Evolutionary conservation across 1,284 basidiomycete species (phyloP).

Genomic region (Ustilago vetiveriae): DNA sequence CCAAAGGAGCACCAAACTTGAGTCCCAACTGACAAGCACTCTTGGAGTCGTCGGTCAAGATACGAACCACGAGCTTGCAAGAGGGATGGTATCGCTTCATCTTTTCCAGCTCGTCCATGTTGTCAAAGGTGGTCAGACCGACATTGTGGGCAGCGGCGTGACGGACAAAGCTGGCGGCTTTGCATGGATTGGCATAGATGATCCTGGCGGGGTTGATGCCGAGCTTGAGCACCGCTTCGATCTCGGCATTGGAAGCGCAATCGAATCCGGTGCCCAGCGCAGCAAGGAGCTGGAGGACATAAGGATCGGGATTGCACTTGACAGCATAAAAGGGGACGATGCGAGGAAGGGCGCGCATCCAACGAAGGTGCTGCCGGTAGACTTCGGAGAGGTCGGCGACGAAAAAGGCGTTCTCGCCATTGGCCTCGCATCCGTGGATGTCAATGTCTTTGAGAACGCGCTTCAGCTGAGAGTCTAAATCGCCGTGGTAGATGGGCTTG

Average conservation of each 20-base stretch:
- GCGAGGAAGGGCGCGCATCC: constrained; percentile 77
- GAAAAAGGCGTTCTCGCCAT: constrained; percentile 94
- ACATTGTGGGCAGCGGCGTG: constrained; percentile 82
- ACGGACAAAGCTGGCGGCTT: constrained; percentile 91
- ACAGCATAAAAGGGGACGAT: constrained; percentile 89
- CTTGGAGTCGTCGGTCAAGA: constrained; percentile 96
- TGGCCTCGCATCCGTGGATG: constrained; percentile 69
- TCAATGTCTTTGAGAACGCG: constrained; percentile 61
- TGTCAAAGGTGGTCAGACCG: constrained; percentile 97
- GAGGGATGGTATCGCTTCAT: constrained; percentile 82
- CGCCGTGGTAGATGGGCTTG: constrained; percentile 56
- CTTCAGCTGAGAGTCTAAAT: constrained; percentile 55
- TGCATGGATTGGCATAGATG: constrained; percentile 99
- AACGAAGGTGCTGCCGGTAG: constrained; percentile 84
- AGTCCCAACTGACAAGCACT: constrained; percentile 90
- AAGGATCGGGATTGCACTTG: constrained; percentile 97
- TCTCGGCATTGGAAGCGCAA: constrained; percentile 97
- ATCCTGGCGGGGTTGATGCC: constrained; percentile 74
- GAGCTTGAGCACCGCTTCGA: constrained; percentile 80
- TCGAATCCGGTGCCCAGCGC: constrained; percentile 92
- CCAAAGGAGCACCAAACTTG: constrained; percentile 95
- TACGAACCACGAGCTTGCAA: constrained; percentile 90
- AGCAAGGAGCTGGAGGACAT: constrained; percentile 88
- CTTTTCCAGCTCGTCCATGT: constrained; percentile 96
- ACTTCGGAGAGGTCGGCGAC: constrained; percentile 92